phyloP scores from a whole-genome alignment of 192 early-diverging fungal species.

The Backusella psychrophila region DNA sequence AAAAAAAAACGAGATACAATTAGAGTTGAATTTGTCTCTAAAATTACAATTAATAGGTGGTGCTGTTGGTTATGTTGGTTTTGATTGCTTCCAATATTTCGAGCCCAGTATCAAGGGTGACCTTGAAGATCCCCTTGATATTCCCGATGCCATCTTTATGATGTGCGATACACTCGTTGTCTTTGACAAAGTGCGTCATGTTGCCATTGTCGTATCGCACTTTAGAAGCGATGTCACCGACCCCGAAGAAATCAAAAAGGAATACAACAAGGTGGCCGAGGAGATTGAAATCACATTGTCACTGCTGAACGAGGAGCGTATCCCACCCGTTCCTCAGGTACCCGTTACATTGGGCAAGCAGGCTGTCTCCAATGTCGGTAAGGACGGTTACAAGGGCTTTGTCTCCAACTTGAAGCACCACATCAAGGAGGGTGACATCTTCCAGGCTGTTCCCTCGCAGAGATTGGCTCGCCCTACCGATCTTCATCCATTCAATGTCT shows the following conservation, averaged over 20 bases:
- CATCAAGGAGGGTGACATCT: conserved; percentile 95
- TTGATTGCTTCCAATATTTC: conserved; percentile 98
- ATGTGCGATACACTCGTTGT: conserved; percentile 95
- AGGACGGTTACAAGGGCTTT: conserved; percentile 88
- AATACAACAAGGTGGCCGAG: conserved; percentile 68
- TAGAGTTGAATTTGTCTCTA: not conserved
- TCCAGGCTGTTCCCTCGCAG: conserved; percentile 97
- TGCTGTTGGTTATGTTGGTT: conserved; percentile 95
- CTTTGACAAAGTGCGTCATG: conserved; percentile 92
- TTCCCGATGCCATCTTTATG: conserved; percentile 94
- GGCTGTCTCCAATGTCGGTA: conserved; percentile 84
- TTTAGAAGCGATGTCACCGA: conserved; percentile 65
- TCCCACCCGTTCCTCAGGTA: conserved; percentile 78
- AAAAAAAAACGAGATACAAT: not conserved
- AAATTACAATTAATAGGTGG: conserved; percentile 57
- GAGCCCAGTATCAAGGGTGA: conserved; percentile 86
- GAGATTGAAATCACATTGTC: conserved; percentile 69
- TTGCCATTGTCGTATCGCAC: conserved; percentile 91
- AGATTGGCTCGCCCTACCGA: conserved; percentile 82
- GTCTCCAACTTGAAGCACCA: conserved; percentile 85
- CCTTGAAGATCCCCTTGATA: conserved; percentile 78
- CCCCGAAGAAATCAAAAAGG: conserved; percentile 46
- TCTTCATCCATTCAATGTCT: conserved; percentile 98
- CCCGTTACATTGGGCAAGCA: conserved; percentile 66
- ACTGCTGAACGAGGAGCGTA: conserved; percentile 66